Evolutionary conservation across 306 rosid species (phyloP), one percentile per base, ranked within the genome.

Genomic region (Boehmeria nivea): DNA sequence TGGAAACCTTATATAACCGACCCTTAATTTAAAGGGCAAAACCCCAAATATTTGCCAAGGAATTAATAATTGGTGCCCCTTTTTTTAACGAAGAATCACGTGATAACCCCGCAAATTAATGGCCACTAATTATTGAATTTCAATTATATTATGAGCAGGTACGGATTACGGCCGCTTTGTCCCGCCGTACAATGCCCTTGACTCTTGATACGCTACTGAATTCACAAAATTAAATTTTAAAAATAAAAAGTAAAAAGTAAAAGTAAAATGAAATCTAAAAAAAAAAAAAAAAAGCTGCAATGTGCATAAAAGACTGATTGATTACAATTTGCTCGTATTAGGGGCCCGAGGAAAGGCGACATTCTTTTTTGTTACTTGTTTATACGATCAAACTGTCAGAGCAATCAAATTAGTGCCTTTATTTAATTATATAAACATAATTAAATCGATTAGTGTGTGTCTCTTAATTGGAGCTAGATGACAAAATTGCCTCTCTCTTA

Each of bases 311-410:
- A n/a, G n/a, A n/a, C 11, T 4, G 5, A 33, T 33, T 33, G 5
- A 11, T 33, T 4, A 33, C 11, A 33, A 33, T 33, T 66, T 55
- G 33, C 16, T 59, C 17, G 18, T 27, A 52, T 84, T 85, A 69
- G 94, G 86, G 89, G 89, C 94, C 86, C 94, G 87, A 85, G 89
- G 74, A 67, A 72, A 60, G 48, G 57, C 69, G 66, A 53, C 54
- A 67, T 65, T 60, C 60, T 57, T 71, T 70, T 36, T 57, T 59
- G 39, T 53, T 55, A 40, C 64, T 44, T 46, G 47, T 51, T 59
- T 44, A 59, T 59, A 19, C 42, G 40, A 25, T 18, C 53, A 13
- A 6, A 2, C n/a, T 26, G 21, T n/a, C 39, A 6, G 34, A 18
- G 6, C 21, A 13, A 47, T 45, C 6, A 12, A 48, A 48, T 14